Evolutionary conservation across 176 grass and related monocot species (phyloP).

Genomic region (Oryza coarctata): DNA sequence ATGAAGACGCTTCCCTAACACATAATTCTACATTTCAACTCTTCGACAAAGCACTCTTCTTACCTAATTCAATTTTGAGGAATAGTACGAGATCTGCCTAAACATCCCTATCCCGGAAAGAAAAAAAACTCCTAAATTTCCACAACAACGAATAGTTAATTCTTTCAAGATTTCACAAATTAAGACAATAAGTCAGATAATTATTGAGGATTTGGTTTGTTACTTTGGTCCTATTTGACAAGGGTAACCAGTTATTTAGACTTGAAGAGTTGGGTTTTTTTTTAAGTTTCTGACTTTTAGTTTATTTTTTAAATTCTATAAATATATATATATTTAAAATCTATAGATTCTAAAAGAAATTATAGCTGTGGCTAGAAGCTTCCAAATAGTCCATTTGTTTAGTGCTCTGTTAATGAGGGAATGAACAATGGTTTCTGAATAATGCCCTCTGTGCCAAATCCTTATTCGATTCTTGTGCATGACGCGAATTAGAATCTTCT

Average conservation of each 20-base stretch:
- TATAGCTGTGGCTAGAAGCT: too few relatives aligned
- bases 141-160: background rate
- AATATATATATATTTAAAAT: too few relatives aligned
- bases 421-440: background rate
- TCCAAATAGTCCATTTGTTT: background rate
- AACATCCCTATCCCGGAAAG: background rate
- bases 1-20: background rate
- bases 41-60: background rate
- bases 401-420: background rate
- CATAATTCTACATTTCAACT: background rate
- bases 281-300: too few relatives aligned
- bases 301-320: too few relatives aligned
- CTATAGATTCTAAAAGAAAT: too few relatives aligned
- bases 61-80: background rate
- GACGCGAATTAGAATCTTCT: slow-evolving; percentile 12
- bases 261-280: too few relatives aligned
- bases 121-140: background rate
- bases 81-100: background rate
- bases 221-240: too few relatives aligned
- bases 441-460: background rate
- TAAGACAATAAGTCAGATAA: background rate
- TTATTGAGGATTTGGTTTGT: background rate
- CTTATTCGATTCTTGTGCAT: slow-evolving; percentile 5
- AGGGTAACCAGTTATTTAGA: too few relatives aligned
- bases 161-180: background rate